These are phyloP conservation scores for Ceratocystis lukuohia DNA, from an alignment of 2,329 filamentous ascomycete genomes.

Conservation along the genomic window DNA sequence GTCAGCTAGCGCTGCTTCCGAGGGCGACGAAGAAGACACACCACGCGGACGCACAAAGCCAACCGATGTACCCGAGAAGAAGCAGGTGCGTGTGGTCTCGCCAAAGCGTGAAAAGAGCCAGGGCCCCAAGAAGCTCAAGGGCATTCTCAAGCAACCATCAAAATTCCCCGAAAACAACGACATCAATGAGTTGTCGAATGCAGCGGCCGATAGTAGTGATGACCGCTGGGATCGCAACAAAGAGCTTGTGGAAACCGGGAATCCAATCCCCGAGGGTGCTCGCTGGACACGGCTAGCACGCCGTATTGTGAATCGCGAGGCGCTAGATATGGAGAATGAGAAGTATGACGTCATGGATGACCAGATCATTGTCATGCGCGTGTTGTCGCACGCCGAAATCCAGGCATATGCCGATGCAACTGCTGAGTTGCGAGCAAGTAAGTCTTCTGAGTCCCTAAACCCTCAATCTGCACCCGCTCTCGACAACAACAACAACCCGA, in stretches of 20 bases:
- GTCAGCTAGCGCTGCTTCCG: neutral
- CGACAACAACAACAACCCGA: too few species aligned
- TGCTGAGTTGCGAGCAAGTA: slow-evolving; percentile 62
- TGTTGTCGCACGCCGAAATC: slow-evolving; percentile 79
- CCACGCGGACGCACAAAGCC: neutral
- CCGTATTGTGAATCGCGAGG: slow-evolving; percentile 77
- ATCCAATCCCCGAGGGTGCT: slow-evolving; percentile 62
- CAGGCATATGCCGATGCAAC: slow-evolving; percentile 75
- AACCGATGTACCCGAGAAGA: slow-evolving; percentile 8
- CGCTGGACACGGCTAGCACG: slow-evolving; percentile 90
- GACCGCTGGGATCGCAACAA: slow-evolving; percentile 73
- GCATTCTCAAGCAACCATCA: slow-evolving; percentile 74
- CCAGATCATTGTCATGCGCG: slow-evolving; percentile 83
- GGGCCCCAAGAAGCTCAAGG: slow-evolving; percentile 59
- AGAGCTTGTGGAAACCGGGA: slow-evolving; percentile 31
- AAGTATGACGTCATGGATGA: slow-evolving; percentile 84
- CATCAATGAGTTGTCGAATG: slow-evolving; percentile 36
- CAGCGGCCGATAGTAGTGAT: slow-evolving; percentile 77
- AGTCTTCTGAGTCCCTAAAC: slow-evolving; percentile 23
- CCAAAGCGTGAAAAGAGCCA: slow-evolving; percentile 46
- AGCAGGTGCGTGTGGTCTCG: slow-evolving; percentile 54
- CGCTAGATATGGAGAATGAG: slow-evolving; percentile 74
- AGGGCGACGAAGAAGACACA: neutral
- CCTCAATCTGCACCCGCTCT: neutral
- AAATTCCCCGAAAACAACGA: slow-evolving; percentile 65